Evolutionary conservation across 1,284 basidiomycete genomes (phyloP).

Genomic region (Naganishia sp.): DNA sequence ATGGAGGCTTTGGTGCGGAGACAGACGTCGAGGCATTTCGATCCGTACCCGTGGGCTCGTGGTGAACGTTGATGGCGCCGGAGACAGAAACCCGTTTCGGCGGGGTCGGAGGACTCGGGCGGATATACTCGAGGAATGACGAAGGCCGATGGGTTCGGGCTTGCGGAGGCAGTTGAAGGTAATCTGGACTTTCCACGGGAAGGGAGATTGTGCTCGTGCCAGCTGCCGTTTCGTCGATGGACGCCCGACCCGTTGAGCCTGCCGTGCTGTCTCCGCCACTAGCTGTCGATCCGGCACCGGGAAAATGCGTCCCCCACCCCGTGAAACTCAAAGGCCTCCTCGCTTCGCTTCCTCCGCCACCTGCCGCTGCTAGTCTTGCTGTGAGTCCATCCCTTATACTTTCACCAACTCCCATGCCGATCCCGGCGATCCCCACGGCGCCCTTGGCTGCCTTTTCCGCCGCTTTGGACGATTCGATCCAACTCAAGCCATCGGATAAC

Average conservation of each 20-base stretch:
- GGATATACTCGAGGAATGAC: constrained; percentile 22
- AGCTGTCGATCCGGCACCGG: constrained; percentile 4
- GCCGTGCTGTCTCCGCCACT: constrained; percentile 18
- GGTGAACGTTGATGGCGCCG: not conserved
- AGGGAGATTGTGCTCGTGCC: constrained; percentile 7
- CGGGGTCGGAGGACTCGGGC: constrained; percentile 12
- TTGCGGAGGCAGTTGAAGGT: constrained; percentile 1
- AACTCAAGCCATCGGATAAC: constrained; percentile 31
- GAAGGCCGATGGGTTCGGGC: constrained; percentile 1
- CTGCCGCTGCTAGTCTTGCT: constrained; percentile 16
- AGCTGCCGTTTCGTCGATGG: constrained; percentile 4
- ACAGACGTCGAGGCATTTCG: not conserved
- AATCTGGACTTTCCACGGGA: not conserved
- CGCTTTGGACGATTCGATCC: constrained; percentile 33
- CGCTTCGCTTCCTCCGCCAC: constrained; percentile 7
- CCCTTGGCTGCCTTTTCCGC: constrained; percentile 30
- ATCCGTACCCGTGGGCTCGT: too few relatives aligned
- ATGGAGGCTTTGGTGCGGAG: not conserved
- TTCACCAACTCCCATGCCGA: constrained; percentile 26
- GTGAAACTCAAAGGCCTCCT: constrained; percentile 25
- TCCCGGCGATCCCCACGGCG: constrained; percentile 19
- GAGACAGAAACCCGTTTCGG: constrained; percentile 3
- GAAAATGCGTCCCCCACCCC: constrained; percentile 18
- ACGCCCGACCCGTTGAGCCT: constrained; percentile 11
- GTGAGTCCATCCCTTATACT: constrained; percentile 23